Base-by-base conservation (phyloP, 2,329 filamentous ascomycete species). In the Alternaria ventricosa region DNA sequence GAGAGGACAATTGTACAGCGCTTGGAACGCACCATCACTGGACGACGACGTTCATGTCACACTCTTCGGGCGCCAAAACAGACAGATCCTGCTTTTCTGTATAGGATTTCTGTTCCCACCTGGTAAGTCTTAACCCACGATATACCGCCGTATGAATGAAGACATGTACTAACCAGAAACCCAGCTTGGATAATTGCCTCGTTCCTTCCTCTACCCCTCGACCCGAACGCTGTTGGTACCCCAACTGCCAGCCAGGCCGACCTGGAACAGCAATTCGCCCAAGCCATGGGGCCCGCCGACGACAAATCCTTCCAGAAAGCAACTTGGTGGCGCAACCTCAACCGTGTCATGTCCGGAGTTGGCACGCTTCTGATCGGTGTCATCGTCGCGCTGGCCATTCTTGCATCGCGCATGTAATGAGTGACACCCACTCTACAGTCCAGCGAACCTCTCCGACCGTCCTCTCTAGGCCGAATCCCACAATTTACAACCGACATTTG, bases 161-260 rank as follows among this genome's bases (percentile, higher is more conserved):
- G 64, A 49, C 18, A 56, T 50, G 43, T 68, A 71, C 65, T 74
- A 54, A 71, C 60, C 36, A 5, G 51, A 45, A 41, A 50, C 60
- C 53, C 70, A 90, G 91, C 90, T 59, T 96, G 93, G 93, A 92
- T 95, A 82, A 84, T 93, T 66, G 93, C 90, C 2, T 87, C 92
- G 1, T 85, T 94, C 57, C 83, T 96, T 12, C 92, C 92, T 1
- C 80, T 96, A 7, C 92, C 92, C 10, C 82, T 83, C 2, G 85
- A 86, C 58, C 86, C 89, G 9, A 80, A 83, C 20, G 36, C 47
- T 20, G 22, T 36, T 30, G 71, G 80, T 1, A 81, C 84, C 55
- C 69, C 59, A 66, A 78, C 71, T 33, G 73, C 67, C 65, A 79
- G 73, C 67, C 79, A 75, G 56, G 65, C 73, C 57, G 77, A 79